Conservation (phyloP, 441 rosid genomes). For the Breynia disticha region DNA sequence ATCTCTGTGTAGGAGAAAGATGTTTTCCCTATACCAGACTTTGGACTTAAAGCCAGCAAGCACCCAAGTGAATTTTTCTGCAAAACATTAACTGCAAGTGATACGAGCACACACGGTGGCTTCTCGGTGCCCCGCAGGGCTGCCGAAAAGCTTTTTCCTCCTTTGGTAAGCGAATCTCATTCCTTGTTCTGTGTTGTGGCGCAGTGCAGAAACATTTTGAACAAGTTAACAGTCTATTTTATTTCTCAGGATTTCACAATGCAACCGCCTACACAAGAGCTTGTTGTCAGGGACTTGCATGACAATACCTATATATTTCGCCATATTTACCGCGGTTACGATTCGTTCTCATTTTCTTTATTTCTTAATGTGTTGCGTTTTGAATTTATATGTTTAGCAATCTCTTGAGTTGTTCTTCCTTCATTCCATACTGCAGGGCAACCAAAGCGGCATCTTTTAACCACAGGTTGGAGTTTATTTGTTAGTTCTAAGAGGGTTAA, state of each 20-base stretch:
- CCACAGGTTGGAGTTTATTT: conserved; percentile 96
- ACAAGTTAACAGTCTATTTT: not conserved
- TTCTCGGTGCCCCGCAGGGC: conserved; percentile 98
- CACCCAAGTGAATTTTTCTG: conserved; percentile 93
- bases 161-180: conserved; percentile 38
- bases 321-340: conserved; percentile 79
- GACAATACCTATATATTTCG: conserved; percentile 93
- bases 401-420: no score
- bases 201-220: not conserved
- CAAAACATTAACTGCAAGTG: conserved; percentile 88
- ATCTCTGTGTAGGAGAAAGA: conserved; percentile 56
- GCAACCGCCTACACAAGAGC: conserved; percentile 96
- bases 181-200: not conserved
- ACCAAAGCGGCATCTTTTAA: conserved; percentile 95
- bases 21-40: conserved; percentile 78
- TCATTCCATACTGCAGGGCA: conserved; percentile 49
- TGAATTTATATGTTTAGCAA: no score
- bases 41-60: conserved; percentile 69
- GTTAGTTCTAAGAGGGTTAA: conserved; percentile 89
- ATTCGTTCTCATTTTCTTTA: conserved; percentile 1
- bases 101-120: conserved; percentile 97
- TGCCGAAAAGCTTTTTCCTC: conserved; percentile 95
- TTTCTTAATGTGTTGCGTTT: not conserved
- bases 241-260: conserved; percentile 61
- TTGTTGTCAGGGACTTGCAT: conserved; percentile 82